Base-by-base conservation (phyloP, 2,329 filamentous ascomycete species). In the Ophiostoma ips region DNA sequence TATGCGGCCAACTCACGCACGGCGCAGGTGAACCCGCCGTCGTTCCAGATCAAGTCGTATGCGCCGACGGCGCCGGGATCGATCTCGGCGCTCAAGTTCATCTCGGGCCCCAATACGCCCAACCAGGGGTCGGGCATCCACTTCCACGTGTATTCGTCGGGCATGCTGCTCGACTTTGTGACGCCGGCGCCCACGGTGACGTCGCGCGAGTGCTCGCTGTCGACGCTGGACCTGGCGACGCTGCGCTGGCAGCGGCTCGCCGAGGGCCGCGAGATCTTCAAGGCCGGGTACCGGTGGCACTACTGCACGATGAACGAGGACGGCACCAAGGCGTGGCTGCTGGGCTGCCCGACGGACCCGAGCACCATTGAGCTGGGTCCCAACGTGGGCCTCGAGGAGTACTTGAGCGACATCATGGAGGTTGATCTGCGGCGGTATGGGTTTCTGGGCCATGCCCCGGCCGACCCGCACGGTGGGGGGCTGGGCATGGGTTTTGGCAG, bases 271-370 rank as follows among this genome's bases (percentile, higher is more conserved):
- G 92, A 98, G 62, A 83, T 98, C 33, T 98, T 95, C 67, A 85
- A 85, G 58, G 72, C 81, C 0, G 87, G 84, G n/a, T 96, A 92
- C 64, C 80, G 90, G 53, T 98, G 92, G 92, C 90, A 96, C 64
- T 98, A 98, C 63, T 96, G 92, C 64, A 94, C 88, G 3, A 84
- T 95, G 67, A 94, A 95, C 62, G 83, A 92, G 53, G 87, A 94
- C 59, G 90, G 90, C 6, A 95, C 92, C 7, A 95, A 94, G 62
- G 92, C 88, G 8, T 98, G 92, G 89, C 72, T 98, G 21, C 74
- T 98, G n/a, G 92, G 92, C 9, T 95, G 88, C 60, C 85, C 85
- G 2, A 83, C 85, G 3, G 87, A 95, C 55, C 69, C 74, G 37
- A 68, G 74, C 16, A 71, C 75, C 7, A 79, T 81, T 45, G 83